Conservation (phyloP, 2,329 filamentous ascomycete species). For the Pestalotiopsis sp. region DNA sequence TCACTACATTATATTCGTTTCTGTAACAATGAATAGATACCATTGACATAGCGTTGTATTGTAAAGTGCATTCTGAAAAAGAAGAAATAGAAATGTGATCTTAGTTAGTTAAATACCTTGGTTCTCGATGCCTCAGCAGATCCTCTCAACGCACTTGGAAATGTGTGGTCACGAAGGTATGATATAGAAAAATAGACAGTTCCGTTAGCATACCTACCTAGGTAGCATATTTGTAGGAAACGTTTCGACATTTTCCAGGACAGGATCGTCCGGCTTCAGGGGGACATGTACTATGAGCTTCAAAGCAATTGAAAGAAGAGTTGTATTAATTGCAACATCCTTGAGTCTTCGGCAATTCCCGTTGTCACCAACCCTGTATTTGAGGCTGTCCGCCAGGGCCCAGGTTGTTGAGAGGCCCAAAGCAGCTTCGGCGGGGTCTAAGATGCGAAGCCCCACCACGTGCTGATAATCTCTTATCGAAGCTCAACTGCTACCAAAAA, state of each 20-base stretch:
- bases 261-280: too few relatives aligned
- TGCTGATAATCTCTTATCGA: slow-evolving; percentile 5
- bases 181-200: too few relatives aligned
- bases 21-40: neutral
- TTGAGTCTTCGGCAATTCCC: neutral
- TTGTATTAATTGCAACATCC: neutral
- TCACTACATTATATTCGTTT: neutral
- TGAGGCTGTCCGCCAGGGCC: neutral
- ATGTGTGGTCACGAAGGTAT: too few relatives aligned
- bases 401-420: neutral
- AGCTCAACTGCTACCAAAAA: neutral
- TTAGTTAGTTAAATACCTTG: too few relatives aligned
- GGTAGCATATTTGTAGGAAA: too few relatives aligned
- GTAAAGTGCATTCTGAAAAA: neutral
- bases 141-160: too few relatives aligned
- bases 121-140: too few relatives aligned
- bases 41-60: neutral
- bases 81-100: too few relatives aligned
- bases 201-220: too few relatives aligned
- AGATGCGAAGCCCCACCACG: neutral
- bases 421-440: neutral
- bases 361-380: neutral
- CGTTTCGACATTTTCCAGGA: too few relatives aligned
- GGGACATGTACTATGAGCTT: too few relatives aligned
- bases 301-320: too few relatives aligned